Evolutionary conservation across 1,284 basidiomycete genomes (phyloP).

Genomic region (Stygiomarasmius scandens): DNA sequence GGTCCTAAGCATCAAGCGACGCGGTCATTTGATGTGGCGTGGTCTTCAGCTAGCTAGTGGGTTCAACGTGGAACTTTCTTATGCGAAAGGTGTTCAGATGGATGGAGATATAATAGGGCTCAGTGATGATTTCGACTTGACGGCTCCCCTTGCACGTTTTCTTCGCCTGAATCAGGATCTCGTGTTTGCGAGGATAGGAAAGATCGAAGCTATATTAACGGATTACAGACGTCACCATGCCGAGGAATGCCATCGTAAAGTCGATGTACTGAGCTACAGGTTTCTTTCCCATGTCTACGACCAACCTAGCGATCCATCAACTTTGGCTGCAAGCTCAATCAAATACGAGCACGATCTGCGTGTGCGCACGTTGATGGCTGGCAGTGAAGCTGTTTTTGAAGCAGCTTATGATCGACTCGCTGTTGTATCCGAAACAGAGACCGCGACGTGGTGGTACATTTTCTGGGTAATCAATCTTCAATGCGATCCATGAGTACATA

Average conservation of each 20-base stretch:
- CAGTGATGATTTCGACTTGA: conserved; percentile 69
- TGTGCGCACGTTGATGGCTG: conserved; percentile 56
- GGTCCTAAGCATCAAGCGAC: conserved; percentile 58
- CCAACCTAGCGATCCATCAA: conserved; percentile 46
- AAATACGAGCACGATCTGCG: conserved; percentile 55
- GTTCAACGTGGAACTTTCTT: conserved; percentile 66
- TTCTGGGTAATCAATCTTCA: conserved; percentile 63
- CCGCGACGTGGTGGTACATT: conserved; percentile 82
- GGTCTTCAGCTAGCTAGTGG: conserved; percentile 69
- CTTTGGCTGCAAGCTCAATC: conserved; percentile 48
- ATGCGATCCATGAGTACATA: conserved; percentile 8
- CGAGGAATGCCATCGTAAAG: conserved; percentile 58
- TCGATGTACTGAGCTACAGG: conserved; percentile 60
- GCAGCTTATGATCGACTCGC: conserved; percentile 62
- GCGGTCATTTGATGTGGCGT: conserved; percentile 59
- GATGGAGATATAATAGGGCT: conserved; percentile 66
- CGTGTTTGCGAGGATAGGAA: conserved; percentile 47
- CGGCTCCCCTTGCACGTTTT: conserved; percentile 64
- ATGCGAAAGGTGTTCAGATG: conserved; percentile 53
- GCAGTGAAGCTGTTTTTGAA: conserved; percentile 51
- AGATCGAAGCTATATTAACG: conserved; percentile 52
- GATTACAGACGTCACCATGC: conserved; percentile 58
- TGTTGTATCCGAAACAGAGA: conserved; percentile 52
- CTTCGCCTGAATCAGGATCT: conserved; percentile 61
- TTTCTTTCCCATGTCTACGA: conserved; percentile 72